These are phyloP conservation scores for Pichia pseudocactophila DNA, from an alignment of 805 yeast species.

Conservation along the genomic window DNA sequence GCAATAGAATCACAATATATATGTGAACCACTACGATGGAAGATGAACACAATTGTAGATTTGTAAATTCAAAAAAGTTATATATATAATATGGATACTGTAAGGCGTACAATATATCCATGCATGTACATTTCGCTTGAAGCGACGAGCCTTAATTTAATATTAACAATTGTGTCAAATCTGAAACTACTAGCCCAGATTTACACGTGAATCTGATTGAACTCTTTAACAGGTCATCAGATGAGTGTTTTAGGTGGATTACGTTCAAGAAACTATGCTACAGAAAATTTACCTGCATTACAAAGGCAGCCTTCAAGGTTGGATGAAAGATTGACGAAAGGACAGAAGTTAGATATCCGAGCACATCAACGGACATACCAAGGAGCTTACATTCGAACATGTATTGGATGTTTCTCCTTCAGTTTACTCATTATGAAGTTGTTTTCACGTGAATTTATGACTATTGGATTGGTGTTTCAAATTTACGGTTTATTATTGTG, in stretches of 20 bases:
- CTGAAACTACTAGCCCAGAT: too few relatives aligned
- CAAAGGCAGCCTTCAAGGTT: slow-evolving; percentile 27
- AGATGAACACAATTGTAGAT: slow-evolving; percentile 16
- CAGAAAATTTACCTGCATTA: background rate
- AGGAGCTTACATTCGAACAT: slow-evolving; percentile 72
- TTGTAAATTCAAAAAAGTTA: background rate
- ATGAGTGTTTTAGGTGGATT: background rate
- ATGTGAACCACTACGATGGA: slow-evolving; percentile 24
- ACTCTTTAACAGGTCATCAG: too few relatives aligned
- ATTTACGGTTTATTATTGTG: slow-evolving; percentile 45
- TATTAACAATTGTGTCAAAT: too few relatives aligned
- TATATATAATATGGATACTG: too few relatives aligned
- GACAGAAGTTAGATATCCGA: slow-evolving; percentile 40
- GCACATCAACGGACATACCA: slow-evolving; percentile 81
- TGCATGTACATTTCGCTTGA: too few relatives aligned
- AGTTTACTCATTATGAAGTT: slow-evolving; percentile 54
- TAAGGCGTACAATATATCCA: too few relatives aligned
- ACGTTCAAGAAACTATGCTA: background rate
- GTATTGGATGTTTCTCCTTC: slow-evolving; percentile 60
- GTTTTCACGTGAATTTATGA: slow-evolving; percentile 54
- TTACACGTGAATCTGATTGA: too few relatives aligned
- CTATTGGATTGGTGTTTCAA: slow-evolving; percentile 59
- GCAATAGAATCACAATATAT: too few relatives aligned
- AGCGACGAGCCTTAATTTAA: too few relatives aligned
- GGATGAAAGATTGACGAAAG: slow-evolving; percentile 29